A percentile compares a stretch with the other conserved stretches of the same genome.
Evolutionary conservation across 1,284 basidiomycete genomes (phyloP).

Genomic region (Ustilago cynodontis): DNA sequence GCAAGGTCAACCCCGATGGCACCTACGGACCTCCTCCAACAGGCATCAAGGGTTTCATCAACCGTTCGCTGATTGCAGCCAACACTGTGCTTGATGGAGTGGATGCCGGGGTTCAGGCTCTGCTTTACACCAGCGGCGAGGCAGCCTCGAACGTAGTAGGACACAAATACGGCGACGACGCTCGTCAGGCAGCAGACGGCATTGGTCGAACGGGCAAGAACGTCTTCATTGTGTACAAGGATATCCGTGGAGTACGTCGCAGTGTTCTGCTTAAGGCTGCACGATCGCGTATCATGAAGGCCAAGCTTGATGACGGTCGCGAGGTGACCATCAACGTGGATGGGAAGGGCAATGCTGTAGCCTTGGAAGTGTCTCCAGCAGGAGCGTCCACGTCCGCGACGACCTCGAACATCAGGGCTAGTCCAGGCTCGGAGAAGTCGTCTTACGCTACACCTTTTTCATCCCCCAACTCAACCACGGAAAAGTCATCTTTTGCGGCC

Average conservation of each 20-base stretch:
- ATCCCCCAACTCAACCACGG: not conserved
- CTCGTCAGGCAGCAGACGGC: constrained; percentile 57
- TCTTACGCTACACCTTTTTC: constrained; percentile 16
- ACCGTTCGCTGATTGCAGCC: constrained; percentile 65
- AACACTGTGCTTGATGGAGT: constrained; percentile 68
- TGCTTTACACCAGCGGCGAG: constrained; percentile 59
- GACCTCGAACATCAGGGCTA: constrained; percentile 1
- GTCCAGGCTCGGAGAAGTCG: constrained; percentile 27
- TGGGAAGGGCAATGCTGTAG: constrained; percentile 40
- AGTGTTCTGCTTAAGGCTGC: constrained; percentile 66
- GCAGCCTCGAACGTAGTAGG: constrained; percentile 67
- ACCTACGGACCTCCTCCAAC: constrained; percentile 47
- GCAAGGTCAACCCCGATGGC: constrained; percentile 47
- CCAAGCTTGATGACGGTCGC: constrained; percentile 37
- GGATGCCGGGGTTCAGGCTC: constrained; percentile 62
- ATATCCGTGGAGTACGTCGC: constrained; percentile 65
- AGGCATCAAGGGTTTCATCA: constrained; percentile 67
- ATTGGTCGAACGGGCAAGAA: constrained; percentile 59
- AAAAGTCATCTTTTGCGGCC: not conserved
- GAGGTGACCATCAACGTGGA: constrained; percentile 43
- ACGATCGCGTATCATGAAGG: constrained; percentile 49
- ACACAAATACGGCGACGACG: constrained; percentile 69
- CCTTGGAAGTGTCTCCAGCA: constrained; percentile 14
- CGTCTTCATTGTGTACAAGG: constrained; percentile 67
- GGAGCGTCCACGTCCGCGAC: constrained; percentile 4